Evolutionary conservation across 768 basidiomycete species (phyloP), one percentile per base, ranked within the genome.

Genomic region (Pleurotus citrinopileatus): DNA sequence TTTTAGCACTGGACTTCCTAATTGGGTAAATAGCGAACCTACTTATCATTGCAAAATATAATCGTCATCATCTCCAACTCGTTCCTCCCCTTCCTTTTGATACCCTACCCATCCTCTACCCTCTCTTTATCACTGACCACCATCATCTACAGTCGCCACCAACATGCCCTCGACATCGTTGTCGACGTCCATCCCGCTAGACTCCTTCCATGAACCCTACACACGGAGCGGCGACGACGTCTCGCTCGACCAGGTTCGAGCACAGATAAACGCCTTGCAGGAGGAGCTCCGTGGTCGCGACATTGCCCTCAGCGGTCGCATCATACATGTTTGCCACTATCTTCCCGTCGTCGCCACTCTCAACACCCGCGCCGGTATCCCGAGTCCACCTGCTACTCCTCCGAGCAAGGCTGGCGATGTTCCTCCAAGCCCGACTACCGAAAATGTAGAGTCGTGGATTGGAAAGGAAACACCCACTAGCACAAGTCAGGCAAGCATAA

Each of bases 251-350:
- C 81, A 87, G 64, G 85, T 97, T 63, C 83, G 89, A 43, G 78
- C 78, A 3, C 84, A 89, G 59, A 87, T 97, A 52, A 70, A 66
- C 29, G 70, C 75, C 7, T 86, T 95, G 65, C 89, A 96, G 70
- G 78, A 78, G 0, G 78, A 87, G 52, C 89, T 90, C 67, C 73
- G 71, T 52, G 79, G 80, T 1, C 82, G 86, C 54, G 88, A 85
- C 38, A 82, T 89, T 53, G 76, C 82, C 1, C 81, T 97, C 38
- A 88, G 87, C 3, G 95, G 94, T 1, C 83, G 95, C 38, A 89
- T 97, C 67, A 81, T 98, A 62, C 95, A 96, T 61, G 86, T 97
- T 58, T 89, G 85, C 72, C 93, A 94, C 69, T 91, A 94, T 65
- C 85, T 95, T 53, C 93, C 93, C 57, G 77, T 94, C 64, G 73